Evolutionary conservation across 2,329 filamentous ascomycete genomes (phyloP), one percentile per base, ranked within the genome.

Genomic region (Nothopassalora personata): DNA sequence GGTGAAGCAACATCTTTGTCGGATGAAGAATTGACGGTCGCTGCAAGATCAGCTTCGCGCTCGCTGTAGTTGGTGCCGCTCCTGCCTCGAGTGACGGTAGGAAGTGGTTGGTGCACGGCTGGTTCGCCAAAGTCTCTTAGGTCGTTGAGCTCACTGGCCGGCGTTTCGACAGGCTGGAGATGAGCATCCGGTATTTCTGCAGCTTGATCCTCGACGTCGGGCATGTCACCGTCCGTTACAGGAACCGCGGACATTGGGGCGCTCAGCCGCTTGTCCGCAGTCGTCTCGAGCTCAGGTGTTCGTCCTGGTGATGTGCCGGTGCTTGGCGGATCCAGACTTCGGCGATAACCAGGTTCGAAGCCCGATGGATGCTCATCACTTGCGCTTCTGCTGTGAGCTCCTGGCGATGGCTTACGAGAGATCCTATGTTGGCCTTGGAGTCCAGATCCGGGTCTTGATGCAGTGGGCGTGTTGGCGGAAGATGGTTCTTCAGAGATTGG

Each of bases 291-390:
- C 23, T 77, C 75, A 4, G 84, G 83, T 33, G 78, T 81, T 51
- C 81, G 80, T n/a, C 83, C 84, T 33, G 85, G 84, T 58, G 83
- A 86, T 58, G 84, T 84, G 47, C 79, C 80, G 18, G 79, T 77
- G 60, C 79, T 83, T 4, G 85, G 84, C 36, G 83, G 80, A 58
- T 81, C 82, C 54, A 86, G 69, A 66, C 83, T 81, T 49, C 82
- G 79, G 54, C 82, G 79, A 69, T 83, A 82, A 10, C 81, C 82
- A 33, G 78, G 76, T 33, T 79, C 78, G 60, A 84, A 80, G 34
- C 56, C 59, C 15, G 60, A 50, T n/a, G 60, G 57, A 34, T 46
- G 49, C 23, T 72, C 69, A 52, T 61, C 70, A 11, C 73, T 77
- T n/a, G 70, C 58, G 57, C 75, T 74, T 54, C 75, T 73, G 39